phyloP scores from a whole-genome alignment of 2,329 filamentous ascomycete genomes.

The Colletotrichum falcatum region DNA sequence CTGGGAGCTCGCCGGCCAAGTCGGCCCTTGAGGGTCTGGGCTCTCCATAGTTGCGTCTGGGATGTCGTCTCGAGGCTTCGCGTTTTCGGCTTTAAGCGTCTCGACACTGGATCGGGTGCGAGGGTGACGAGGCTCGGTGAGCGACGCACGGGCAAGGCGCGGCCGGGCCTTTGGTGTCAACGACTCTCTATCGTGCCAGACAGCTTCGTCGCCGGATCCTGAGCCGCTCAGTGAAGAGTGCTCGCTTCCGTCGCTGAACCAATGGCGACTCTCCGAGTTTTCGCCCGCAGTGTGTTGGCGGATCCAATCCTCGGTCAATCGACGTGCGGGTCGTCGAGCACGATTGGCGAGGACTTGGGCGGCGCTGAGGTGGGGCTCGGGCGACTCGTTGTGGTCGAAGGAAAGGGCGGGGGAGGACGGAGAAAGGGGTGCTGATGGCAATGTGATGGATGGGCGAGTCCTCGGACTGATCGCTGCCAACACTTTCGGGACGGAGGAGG shows the following conservation, averaged over 20 bases:
- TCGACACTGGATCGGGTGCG: constrained; percentile 67
- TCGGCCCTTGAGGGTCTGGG: constrained; percentile 33
- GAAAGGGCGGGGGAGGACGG: constrained; percentile 63
- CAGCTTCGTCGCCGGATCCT: constrained; percentile 60
- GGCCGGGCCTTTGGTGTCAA: constrained; percentile 60
- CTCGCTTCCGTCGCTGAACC: constrained; percentile 64
- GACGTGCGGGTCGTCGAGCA: constrained; percentile 67
- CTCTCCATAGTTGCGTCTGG: constrained; percentile 34
- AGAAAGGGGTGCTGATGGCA: constrained; percentile 71
- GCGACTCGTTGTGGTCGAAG: constrained; percentile 52
- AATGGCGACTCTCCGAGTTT: constrained; percentile 56
- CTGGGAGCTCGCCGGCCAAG: constrained; percentile 28
- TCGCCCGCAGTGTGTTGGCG: constrained; percentile 83
- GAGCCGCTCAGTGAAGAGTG: constrained; percentile 80
- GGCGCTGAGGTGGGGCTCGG: constrained; percentile 60
- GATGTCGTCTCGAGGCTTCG: constrained; percentile 14
- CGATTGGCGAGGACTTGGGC: constrained; percentile 71
- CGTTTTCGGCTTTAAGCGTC: constrained; percentile 59
- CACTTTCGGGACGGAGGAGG: constrained; percentile 63
- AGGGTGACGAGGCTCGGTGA: constrained; percentile 52
- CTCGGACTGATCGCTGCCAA: constrained; percentile 70
- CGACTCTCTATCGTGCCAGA: constrained; percentile 63
- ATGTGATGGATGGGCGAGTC: constrained; percentile 72
- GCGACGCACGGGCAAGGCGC: constrained; percentile 40
- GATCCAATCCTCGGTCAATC: constrained; percentile 87